Percentiles rank a stretch among this genome's conserved stretches.
Evolutionary conservation across 23 red algal genomes (phyloP).

Genomic region (Agarophyton chilense): DNA sequence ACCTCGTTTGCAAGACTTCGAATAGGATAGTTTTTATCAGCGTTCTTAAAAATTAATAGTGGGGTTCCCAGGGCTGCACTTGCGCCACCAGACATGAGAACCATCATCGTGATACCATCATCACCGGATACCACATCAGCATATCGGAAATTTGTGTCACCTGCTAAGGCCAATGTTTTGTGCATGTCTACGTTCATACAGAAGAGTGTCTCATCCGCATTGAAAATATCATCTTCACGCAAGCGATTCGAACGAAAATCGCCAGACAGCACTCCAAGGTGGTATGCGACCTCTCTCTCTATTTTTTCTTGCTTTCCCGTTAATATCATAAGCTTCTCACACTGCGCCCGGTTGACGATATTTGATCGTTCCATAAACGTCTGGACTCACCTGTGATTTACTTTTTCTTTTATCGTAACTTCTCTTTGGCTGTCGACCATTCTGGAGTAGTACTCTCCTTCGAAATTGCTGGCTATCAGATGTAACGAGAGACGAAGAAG

Average conservation of each 20-base stretch:
- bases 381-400: too few species aligned
- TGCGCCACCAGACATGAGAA: neutral
- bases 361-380: too few species aligned
- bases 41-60: constrained; percentile 10
- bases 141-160: neutral
- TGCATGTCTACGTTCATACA: neutral
- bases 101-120: constrained; percentile 7
- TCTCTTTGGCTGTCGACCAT: too few species aligned
- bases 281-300: neutral
- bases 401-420: too few species aligned
- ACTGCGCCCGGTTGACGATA: too few species aligned
- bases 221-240: neutral
- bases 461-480: too few species aligned
- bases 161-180: neutral
- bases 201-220: constrained; percentile 4
- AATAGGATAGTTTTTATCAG: constrained; percentile 2
- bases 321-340: too few species aligned
- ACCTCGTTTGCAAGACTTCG: neutral
- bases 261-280: neutral
- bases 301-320: too few species aligned
- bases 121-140: neutral
- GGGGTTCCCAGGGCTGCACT: neutral
- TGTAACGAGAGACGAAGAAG: too few species aligned
- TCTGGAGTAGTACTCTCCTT: too few species aligned
- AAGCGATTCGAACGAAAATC: neutral